phyloP scores from a whole-genome alignment of 768 basidiomycete genomes.

The Pisolithus sp. region DNA sequence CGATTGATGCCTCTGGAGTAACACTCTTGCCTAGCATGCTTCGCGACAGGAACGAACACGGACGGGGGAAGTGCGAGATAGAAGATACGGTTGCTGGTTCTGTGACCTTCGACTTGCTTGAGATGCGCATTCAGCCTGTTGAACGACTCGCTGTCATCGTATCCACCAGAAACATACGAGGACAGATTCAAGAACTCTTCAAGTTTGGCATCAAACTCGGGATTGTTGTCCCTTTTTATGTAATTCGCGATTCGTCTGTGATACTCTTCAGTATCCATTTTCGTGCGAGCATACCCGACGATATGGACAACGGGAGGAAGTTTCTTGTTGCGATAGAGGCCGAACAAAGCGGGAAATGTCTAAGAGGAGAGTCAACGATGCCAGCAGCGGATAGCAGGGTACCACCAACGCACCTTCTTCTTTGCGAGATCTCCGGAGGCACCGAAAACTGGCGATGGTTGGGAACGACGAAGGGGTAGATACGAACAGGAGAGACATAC shows the following conservation, averaged over 20 bases:
- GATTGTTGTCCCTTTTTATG: constrained; percentile 74
- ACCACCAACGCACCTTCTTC: constrained; percentile 73
- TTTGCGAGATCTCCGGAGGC: constrained; percentile 97
- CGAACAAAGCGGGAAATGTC: constrained; percentile 96
- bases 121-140: constrained; percentile 70
- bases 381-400: constrained; percentile 17
- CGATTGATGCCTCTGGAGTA: constrained; percentile 79
- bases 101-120: constrained; percentile 71
- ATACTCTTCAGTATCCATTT: constrained; percentile 84
- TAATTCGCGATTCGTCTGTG: constrained; percentile 78
- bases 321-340: constrained; percentile 72
- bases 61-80: constrained; percentile 97
- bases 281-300: constrained; percentile 94
- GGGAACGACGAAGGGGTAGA: constrained; percentile 8
- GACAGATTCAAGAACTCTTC: constrained; percentile 79
- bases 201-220: constrained; percentile 51
- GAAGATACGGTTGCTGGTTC: constrained; percentile 78
- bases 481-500: constrained; percentile 37
- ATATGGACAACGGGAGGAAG: constrained; percentile 83
- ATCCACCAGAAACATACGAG: constrained; percentile 81
- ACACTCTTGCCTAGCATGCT: constrained; percentile 75
- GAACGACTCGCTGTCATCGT: constrained; percentile 82
- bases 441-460: constrained; percentile 62
- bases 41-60: constrained; percentile 88
- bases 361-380: constrained; percentile 43